Conservation (phyloP, 768 basidiomycete species). For the Pisolithus marmoratus region DNA sequence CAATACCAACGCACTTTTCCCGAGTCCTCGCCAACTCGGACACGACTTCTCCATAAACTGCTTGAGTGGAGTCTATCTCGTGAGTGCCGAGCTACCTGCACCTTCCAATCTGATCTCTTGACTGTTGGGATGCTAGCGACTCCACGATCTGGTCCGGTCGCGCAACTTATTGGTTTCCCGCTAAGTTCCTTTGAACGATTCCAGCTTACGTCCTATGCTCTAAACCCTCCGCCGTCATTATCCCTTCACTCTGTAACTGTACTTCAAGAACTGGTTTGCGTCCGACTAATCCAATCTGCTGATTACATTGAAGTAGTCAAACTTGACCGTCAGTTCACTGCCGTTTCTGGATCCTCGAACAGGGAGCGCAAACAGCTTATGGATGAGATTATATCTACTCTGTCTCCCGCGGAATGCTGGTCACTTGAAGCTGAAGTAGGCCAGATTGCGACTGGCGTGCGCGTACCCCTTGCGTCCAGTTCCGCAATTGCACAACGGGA, state of each 20-base stretch:
- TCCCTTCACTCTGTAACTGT: conserved; percentile 46
- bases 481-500: conserved; percentile 16
- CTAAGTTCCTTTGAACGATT: conserved; percentile 61
- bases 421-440: conserved; percentile 58
- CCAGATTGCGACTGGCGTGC: conserved; percentile 22
- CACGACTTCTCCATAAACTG: conserved; percentile 51
- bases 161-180: conserved; percentile 59
- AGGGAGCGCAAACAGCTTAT: conserved; percentile 62
- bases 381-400: conserved; percentile 57
- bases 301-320: conserved; percentile 69
- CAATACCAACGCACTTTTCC: conserved; percentile 65
- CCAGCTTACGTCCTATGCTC: conserved; percentile 51
- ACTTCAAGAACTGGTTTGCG: conserved; percentile 74
- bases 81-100: conserved; percentile 33
- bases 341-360: conserved; percentile 31
- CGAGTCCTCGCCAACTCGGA: conserved; percentile 49
- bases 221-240: conserved; percentile 46
- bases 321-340: conserved; percentile 59
- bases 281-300: conserved; percentile 70
- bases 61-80: conserved; percentile 66
- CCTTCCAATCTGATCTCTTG: not conserved
- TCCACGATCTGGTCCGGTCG: conserved; percentile 52
- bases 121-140: conserved; percentile 36
- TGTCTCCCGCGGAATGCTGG: conserved; percentile 59
- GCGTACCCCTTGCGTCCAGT: conserved; percentile 5